Evolutionary conservation across 495 filamentous ascomycete species (phyloP).

Genomic region (Penicillium simplicissimum): DNA sequence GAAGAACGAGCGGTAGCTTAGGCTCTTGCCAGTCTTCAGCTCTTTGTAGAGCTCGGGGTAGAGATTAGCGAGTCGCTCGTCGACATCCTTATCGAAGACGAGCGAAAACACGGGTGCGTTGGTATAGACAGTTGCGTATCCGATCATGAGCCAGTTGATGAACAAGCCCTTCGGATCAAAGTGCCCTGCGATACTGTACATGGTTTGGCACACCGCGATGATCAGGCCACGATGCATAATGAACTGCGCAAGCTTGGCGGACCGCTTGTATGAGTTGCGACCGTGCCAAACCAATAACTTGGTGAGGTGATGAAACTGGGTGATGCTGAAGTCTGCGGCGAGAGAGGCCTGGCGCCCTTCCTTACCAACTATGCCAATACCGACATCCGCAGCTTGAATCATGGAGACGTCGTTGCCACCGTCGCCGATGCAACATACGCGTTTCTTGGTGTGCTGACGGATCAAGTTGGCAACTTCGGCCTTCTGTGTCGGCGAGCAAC

Average conservation of each 20-base stretch:
- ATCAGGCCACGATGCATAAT: conserved; percentile 97
- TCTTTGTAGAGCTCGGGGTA: conserved; percentile 99
- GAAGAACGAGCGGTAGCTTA: conserved; percentile 94
- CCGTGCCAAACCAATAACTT: conserved; percentile 98
- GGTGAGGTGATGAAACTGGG: conserved; percentile 92
- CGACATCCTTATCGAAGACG: conserved; percentile 94
- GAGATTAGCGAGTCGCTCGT: conserved; percentile 86
- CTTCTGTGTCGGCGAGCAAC: conserved; percentile 96
- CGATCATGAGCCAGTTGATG: conserved; percentile 95
- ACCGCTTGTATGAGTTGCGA: conserved; percentile 93
- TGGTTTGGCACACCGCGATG: conserved; percentile 92
- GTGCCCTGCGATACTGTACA: conserved; percentile 89
- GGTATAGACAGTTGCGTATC: conserved; percentile 96
- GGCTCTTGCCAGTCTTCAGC: conserved; percentile 75
- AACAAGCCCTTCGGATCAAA: conserved; percentile 95
- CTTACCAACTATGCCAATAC: conserved; percentile 97
- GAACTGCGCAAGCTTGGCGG: conserved; percentile 94
- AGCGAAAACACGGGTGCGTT: conserved; percentile 92
- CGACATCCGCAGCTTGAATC: conserved; percentile 98
- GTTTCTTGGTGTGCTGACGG: conserved; percentile 86
- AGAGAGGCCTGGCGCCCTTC: conserved; percentile 94
- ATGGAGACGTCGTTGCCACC: conserved; percentile 98
- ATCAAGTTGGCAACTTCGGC: conserved; percentile 91
- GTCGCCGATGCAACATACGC: conserved; percentile 95
- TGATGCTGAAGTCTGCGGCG: conserved; percentile 94